Evolutionary conservation across 768 basidiomycete genomes (phyloP).

Genomic region (Kwoniella sp.): DNA sequence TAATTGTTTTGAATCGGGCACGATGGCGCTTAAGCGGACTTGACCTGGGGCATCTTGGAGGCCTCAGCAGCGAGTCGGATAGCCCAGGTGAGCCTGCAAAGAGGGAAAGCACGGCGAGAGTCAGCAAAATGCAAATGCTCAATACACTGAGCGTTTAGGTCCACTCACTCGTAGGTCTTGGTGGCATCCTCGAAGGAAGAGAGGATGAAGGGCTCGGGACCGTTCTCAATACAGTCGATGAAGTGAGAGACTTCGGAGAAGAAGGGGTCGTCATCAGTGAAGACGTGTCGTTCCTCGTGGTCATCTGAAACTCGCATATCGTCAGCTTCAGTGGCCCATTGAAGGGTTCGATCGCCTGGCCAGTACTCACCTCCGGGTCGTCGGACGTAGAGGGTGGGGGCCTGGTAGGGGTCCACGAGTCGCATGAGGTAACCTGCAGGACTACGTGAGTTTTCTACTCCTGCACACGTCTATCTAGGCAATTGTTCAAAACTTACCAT

Average conservation of each 20-base stretch:
- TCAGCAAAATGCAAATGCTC: neutral
- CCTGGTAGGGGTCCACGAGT: conserved; percentile 80
- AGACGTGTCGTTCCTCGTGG: conserved; percentile 54
- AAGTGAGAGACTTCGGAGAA: conserved; percentile 90
- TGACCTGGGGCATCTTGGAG: conserved; percentile 31
- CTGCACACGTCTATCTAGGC: no score
- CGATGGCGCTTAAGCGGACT: conserved; percentile 11
- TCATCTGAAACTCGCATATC: conserved; percentile 39
- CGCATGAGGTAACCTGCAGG: conserved; percentile 68
- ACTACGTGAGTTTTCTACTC: no score
- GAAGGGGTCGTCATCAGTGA: conserved; percentile 54
- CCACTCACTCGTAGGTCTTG: conserved; percentile 73
- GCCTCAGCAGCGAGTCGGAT: conserved; percentile 63
- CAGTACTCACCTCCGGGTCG: conserved; percentile 62
- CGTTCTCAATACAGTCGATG: conserved; percentile 84
- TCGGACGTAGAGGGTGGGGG: conserved; percentile 82
- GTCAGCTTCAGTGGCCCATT: no score
- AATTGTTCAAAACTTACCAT: conserved; percentile 65
- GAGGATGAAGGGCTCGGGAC: conserved; percentile 78
- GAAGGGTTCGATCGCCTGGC: no score
- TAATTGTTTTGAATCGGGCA: no score
- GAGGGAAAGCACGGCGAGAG: neutral
- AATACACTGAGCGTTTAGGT: neutral
- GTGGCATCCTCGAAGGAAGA: conserved; percentile 82
- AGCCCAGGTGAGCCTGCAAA: conserved; percentile 74